Conservation (phyloP, 208 protist genomes). For the Acanthamoeba lenticulata region DNA sequence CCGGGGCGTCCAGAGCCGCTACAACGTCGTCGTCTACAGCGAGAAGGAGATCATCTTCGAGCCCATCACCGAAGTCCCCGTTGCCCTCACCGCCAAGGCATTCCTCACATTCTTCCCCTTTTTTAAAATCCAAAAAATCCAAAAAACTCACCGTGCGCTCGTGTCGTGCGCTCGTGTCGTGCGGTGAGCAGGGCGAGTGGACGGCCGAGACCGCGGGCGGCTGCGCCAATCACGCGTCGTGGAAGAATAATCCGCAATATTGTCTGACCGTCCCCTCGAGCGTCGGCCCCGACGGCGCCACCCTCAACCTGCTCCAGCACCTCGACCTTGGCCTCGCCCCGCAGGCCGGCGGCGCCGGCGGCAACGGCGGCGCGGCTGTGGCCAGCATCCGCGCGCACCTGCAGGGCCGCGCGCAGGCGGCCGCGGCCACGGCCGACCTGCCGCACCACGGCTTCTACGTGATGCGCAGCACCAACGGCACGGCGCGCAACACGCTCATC, state of each 20-base stretch:
- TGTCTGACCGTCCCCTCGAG: neutral
- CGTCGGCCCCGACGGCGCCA: neutral
- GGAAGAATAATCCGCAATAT: constrained; percentile 61
- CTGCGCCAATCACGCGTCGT: constrained; percentile 40
- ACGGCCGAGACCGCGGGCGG: neutral
- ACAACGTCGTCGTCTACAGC: constrained; percentile 55
- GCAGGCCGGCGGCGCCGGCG: too few relatives aligned
- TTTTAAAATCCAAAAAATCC: too few relatives aligned
- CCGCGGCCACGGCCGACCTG: neutral
- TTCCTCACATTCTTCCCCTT: too few relatives aligned
- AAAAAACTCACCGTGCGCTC: too few relatives aligned
- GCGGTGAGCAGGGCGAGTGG: constrained; percentile 38
- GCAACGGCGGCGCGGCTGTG: too few relatives aligned
- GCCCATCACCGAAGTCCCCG: neutral
- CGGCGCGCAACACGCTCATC: neutral
- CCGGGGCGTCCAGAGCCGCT: constrained; percentile 34
- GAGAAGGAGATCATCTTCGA: constrained; percentile 44
- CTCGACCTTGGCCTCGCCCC: too few relatives aligned
- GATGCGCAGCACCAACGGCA: constrained; percentile 53
- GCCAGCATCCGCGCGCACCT: too few relatives aligned
- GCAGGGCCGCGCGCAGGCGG: too few relatives aligned
- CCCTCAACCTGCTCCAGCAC: too few relatives aligned
- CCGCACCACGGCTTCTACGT: constrained; percentile 63
- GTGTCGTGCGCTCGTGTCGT: too few relatives aligned
- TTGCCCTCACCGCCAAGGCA: neutral